Evolutionary conservation across 2,329 filamentous ascomycete genomes (phyloP).

Genomic region (Sporothrix brunneoviolacea): DNA sequence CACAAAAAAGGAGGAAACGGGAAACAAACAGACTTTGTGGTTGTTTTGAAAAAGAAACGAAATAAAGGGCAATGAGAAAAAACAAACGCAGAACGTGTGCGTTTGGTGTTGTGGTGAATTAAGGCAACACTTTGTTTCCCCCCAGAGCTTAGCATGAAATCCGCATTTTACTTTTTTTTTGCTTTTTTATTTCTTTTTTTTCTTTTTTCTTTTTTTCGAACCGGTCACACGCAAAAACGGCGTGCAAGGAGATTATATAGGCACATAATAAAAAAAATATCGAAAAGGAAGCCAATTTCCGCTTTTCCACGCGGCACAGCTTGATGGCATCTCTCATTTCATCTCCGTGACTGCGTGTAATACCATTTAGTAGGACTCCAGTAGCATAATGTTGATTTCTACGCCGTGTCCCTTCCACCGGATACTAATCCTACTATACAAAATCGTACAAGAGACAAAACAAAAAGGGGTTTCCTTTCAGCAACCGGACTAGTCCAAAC

Average conservation of each 20-base stretch:
- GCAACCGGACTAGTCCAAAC: no score
- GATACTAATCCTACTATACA: no score
- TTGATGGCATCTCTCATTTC: no score
- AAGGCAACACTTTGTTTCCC: conserved; percentile 7
- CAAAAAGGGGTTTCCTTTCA: no score
- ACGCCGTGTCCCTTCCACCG: no score
- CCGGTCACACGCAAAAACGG: not conserved
- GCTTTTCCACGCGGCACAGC: no score
- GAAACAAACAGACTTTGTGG: not conserved
- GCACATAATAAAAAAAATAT: no score
- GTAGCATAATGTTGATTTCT: no score
- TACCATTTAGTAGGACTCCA: no score
- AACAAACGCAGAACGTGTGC: not conserved
- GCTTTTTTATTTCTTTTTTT: not conserved
- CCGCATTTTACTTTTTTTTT: not conserved
- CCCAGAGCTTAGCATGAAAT: conserved; percentile 5
- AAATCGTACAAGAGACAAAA: no score
- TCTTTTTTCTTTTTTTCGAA: not conserved
- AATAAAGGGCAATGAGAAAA: not conserved
- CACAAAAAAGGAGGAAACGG: not conserved
- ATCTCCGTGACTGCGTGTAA: no score
- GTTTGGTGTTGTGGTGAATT: not conserved
- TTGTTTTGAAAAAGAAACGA: not conserved
- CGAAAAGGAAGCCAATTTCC: no score
- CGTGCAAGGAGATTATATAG: not conserved